These are phyloP conservation scores for Candida jianshihensis DNA, from an alignment of 805 yeast species.

Conservation along the genomic window DNA sequence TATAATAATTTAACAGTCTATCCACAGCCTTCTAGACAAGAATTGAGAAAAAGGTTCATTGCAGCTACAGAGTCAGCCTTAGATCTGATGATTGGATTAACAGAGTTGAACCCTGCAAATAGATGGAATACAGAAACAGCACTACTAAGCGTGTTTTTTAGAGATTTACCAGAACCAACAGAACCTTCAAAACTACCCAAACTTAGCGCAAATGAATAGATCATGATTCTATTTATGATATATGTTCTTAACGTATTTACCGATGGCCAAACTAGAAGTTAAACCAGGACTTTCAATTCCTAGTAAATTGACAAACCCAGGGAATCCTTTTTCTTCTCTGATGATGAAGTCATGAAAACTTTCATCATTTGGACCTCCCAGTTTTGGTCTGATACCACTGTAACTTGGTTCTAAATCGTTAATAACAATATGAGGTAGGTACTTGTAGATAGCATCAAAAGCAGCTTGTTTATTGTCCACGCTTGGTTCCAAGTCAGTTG, in stretches of 20 bases:
- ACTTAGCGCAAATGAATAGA: slow-evolving; percentile 4
- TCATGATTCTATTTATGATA: slow-evolving; percentile 9
- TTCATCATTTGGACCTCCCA: slow-evolving; percentile 36
- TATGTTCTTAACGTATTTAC: slow-evolving; percentile 50
- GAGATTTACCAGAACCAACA: slow-evolving; percentile 70
- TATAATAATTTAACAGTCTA: slow-evolving; percentile 69
- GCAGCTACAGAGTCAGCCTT: slow-evolving; percentile 88
- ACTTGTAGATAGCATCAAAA: slow-evolving; percentile 46
- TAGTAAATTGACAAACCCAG: slow-evolving; percentile 72
- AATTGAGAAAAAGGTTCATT: slow-evolving; percentile 72
- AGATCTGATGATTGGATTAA: slow-evolving; percentile 65
- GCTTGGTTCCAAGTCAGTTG: slow-evolving; percentile 42
- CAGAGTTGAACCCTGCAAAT: slow-evolving; percentile 70
- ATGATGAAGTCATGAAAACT: slow-evolving; percentile 70
- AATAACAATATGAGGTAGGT: slow-evolving; percentile 53
- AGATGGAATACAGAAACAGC: slow-evolving; percentile 63
- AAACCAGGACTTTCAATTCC: slow-evolving; percentile 92
- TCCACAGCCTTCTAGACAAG: slow-evolving; percentile 78
- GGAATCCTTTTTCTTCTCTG: slow-evolving; percentile 58
- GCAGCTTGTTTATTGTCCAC: slow-evolving; percentile 46
- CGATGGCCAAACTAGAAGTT: slow-evolving; percentile 79
- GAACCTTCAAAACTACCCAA: slow-evolving; percentile 56
- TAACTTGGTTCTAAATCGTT: slow-evolving; percentile 58
- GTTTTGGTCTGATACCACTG: slow-evolving; percentile 80
- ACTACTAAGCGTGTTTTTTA: slow-evolving; percentile 58